Conservation (phyloP, 208 protist genomes). For the Crithidia thermophila region DNA sequence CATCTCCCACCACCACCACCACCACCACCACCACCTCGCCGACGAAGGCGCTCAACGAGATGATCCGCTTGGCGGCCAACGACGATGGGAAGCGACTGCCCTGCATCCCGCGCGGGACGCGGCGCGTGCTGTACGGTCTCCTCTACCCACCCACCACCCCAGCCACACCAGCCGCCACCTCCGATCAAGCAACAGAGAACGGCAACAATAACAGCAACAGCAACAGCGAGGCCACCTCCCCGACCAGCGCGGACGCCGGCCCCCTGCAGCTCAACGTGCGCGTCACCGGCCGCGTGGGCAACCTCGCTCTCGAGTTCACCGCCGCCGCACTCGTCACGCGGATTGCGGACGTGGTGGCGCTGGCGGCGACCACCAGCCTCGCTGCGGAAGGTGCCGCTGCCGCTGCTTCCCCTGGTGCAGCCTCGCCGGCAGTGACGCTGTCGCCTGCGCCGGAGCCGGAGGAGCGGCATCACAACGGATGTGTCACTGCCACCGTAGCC, state of each 20-base stretch:
- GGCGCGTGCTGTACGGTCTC: constrained; percentile 28
- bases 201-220: neutral
- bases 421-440: neutral
- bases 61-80: constrained; percentile 17
- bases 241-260: neutral
- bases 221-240: neutral
- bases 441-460: neutral
- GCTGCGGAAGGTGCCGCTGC: constrained; percentile 16
- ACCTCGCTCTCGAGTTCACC: constrained; percentile 58
- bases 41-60: neutral
- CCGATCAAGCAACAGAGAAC: neutral
- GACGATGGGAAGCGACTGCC: constrained; percentile 5
- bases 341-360: neutral
- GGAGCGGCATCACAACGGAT: neutral
- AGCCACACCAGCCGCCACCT: constrained; percentile 2
- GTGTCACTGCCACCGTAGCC: too few relatives aligned
- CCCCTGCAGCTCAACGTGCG: constrained; percentile 31
- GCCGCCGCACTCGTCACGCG: constrained; percentile 26
- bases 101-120: constrained; percentile 42
- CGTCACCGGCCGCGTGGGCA: constrained; percentile 54
- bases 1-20: too few relatives aligned
- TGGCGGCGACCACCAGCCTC: neutral
- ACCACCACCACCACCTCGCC: too few relatives aligned
- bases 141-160: constrained; percentile 5
- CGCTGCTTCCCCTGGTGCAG: neutral